Base-by-base conservation (phyloP, 2,329 filamentous ascomycete species). In the Alternaria sp. region DNA sequence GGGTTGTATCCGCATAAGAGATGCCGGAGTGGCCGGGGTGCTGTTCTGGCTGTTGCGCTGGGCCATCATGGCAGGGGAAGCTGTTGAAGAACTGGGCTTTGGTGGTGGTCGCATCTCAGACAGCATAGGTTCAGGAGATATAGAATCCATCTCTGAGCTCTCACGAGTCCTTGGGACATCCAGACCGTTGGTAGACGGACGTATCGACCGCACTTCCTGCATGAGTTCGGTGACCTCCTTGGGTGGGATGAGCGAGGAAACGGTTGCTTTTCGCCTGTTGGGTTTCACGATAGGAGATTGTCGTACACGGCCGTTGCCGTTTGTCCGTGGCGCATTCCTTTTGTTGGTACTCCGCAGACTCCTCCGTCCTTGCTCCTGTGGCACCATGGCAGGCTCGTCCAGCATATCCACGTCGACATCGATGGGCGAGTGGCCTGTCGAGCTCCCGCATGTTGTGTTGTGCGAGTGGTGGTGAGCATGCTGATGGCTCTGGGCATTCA, bases 231-330 rank as follows among this genome's bases (percentile, higher is more conserved):
- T 76, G 68, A 80, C 73, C 67, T 82, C 79, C 61, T 82, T 81
- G 10, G 80, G 72, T 14, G 79, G 78, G 26, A 83, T 79, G 4
- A 79, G 67, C 13, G 80, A 77, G 2, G 78, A 78, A 14, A 80
- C 69, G 33, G 77, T 78, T 14, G 76, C 75, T 66, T 82, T 83
- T 66, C 82, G 81, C 42, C 81, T 74, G 63, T 79, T 80, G 10
- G 89, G 85, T 72, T 91, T 92, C 34, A 88, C 84, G 51, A 92
- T 91, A 3, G 90, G 89, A 11, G 89, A 92, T 75, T 90, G 88
- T 67, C 88, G 86, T 55, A 91, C 81, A 37, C 80, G 78, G n/a
- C 70, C 68, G 26, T 73, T 66, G 54, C 81, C 82, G 8, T 80
- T 75, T 68, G 72, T 74, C n/a, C 80, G 72, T n/a, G 78, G 86